A percentile compares a stretch with the other conserved stretches of the same genome.
Evolutionary conservation across 371 early-diverging fungal species (phyloP).

Genomic region (Capniomyces stellatus): DNA sequence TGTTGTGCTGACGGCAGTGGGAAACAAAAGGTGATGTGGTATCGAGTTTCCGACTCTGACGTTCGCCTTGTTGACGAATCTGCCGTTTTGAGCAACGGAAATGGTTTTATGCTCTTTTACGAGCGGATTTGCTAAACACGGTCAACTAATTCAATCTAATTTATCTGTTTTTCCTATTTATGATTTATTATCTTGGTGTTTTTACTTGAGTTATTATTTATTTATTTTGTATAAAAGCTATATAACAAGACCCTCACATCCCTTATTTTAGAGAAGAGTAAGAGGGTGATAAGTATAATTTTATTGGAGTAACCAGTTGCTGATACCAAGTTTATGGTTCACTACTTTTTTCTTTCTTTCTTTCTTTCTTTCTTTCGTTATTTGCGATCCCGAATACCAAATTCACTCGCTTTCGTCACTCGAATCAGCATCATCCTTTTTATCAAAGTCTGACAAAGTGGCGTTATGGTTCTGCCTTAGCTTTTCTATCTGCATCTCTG

Average conservation of each 20-base stretch:
- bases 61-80: conserved; percentile 30
- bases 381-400: too few relatives aligned
- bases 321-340: too few relatives aligned
- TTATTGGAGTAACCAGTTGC: background rate
- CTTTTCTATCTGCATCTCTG: conserved; percentile 5
- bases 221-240: too few relatives aligned
- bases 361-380: too few relatives aligned
- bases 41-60: conserved; percentile 44
- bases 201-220: too few relatives aligned
- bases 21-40: conserved; percentile 28
- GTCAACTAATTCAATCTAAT: background rate
- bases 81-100: conserved; percentile 31
- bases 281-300: too few relatives aligned
- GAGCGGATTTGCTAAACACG: conserved; percentile 19
- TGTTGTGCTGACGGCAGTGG: conserved; percentile 1
- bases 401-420: too few relatives aligned
- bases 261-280: too few relatives aligned
- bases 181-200: too few relatives aligned
- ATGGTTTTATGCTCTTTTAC: conserved; percentile 55
- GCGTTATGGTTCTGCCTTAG: background rate
- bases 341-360: too few relatives aligned
- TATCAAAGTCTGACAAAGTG: background rate
- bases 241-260: too few relatives aligned
- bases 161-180: too few relatives aligned
- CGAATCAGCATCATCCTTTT: background rate